Evolutionary conservation across 1,284 basidiomycete species (phyloP).

Genomic region (Volvariella volvacea): DNA sequence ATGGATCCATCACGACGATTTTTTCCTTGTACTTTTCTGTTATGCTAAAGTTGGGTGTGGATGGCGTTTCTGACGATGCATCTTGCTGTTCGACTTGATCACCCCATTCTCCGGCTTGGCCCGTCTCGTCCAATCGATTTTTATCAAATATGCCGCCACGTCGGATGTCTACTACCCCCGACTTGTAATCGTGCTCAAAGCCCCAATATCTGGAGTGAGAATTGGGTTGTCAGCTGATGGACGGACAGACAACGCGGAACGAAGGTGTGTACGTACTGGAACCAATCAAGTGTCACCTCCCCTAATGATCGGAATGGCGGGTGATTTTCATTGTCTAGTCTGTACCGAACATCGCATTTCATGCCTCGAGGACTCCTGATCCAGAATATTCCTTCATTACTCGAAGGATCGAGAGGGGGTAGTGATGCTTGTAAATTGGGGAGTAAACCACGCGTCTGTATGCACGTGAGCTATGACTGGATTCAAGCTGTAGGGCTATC

Average conservation of each 20-base stretch:
- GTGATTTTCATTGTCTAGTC: constrained; percentile 17
- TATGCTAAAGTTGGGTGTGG: too few relatives aligned
- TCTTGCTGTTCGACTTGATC: too few relatives aligned
- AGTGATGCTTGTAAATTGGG: constrained; percentile 45
- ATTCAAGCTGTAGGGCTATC: constrained; percentile 1
- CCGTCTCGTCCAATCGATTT: constrained; percentile 2
- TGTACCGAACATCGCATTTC: constrained; percentile 32
- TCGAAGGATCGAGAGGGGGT: constrained; percentile 12
- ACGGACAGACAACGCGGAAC: too few relatives aligned
- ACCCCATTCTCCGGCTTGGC: too few relatives aligned
- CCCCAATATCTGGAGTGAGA: constrained; percentile 38
- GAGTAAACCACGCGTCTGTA: constrained; percentile 32
- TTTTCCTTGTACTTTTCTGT: too few relatives aligned
- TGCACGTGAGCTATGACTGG: background rate
- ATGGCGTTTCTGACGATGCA: too few relatives aligned
- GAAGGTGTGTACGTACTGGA: constrained; percentile 28
- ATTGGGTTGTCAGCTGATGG: too few relatives aligned
- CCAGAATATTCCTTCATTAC: constrained; percentile 28
- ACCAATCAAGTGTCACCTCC: constrained; percentile 35
- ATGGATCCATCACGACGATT: constrained; percentile 40
- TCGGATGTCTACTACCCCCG: constrained; percentile 30
- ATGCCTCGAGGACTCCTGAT: constrained; percentile 17
- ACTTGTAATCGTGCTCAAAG: constrained; percentile 25
- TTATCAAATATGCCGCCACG: constrained; percentile 34
- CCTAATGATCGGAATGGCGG: constrained; percentile 15